Evolutionary conservation across 2,329 filamentous ascomycete genomes (phyloP).

Genomic region (Claviceps africana): DNA sequence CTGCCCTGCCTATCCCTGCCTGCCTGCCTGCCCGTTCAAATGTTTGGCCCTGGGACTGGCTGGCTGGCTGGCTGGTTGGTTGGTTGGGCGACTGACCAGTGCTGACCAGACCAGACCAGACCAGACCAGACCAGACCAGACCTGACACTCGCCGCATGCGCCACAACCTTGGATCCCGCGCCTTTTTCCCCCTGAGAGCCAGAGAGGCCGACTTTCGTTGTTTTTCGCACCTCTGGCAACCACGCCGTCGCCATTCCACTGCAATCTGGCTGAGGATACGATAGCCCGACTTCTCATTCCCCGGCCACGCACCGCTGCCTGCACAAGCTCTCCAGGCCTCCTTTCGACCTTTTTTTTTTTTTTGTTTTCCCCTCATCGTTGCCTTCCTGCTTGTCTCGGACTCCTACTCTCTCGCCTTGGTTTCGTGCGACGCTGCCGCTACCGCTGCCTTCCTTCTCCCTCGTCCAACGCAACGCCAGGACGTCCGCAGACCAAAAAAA

Average conservation of each 20-base stretch:
- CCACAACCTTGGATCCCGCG: conserved; percentile 3
- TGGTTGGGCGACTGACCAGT: too few relatives aligned
- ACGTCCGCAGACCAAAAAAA: not conserved
- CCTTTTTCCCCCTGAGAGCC: not conserved
- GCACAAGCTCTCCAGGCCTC: not conserved
- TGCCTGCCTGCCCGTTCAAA: too few relatives aligned
- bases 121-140: too few relatives aligned
- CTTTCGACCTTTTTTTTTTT: not conserved
- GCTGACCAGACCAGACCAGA: too few relatives aligned
- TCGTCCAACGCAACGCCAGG: not conserved
- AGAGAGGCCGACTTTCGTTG: not conserved
- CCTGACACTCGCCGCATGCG: not conserved
- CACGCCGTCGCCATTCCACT: not conserved
- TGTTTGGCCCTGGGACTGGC: too few relatives aligned
- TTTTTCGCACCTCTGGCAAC: conserved; percentile 4
- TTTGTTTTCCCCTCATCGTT: not conserved
- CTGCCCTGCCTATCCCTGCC: too few relatives aligned
- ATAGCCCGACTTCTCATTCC: not conserved
- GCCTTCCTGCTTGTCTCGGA: not conserved
- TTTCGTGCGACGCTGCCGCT: not conserved
- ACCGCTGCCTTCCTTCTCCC: too few relatives aligned
- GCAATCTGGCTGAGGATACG: not conserved
- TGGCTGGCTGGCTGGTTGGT: too few relatives aligned
- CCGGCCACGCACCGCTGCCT: not conserved
- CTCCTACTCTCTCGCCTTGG: not conserved